Evolutionary conservation across 2,329 filamentous ascomycete genomes (phyloP).

Genomic region (Aspergillus pseudoviridinutans): DNA sequence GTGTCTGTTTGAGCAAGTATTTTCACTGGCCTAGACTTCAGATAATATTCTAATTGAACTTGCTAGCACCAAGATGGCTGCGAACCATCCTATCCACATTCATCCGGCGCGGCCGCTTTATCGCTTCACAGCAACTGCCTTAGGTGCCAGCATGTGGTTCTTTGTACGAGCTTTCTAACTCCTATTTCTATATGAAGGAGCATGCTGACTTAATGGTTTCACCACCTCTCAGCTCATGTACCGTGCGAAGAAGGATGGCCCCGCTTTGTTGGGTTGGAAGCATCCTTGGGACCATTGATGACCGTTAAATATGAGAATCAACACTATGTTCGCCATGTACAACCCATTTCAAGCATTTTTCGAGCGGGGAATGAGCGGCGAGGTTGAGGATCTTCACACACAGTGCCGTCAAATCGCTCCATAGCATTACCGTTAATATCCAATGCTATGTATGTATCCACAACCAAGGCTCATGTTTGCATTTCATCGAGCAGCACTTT

Average conservation of each 20-base stretch:
- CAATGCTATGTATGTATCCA: background rate
- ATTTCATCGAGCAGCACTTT: slow-evolving; percentile 73
- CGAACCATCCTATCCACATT: slow-evolving; percentile 46
- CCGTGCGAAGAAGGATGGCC: slow-evolving; percentile 92
- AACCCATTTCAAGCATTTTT: background rate
- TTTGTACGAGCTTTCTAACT: slow-evolving; percentile 59
- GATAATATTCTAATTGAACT: background rate
- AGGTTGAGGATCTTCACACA: background rate
- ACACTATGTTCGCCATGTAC: background rate
- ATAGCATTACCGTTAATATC: background rate
- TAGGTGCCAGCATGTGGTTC: slow-evolving; percentile 99
- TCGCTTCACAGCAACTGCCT: slow-evolving; percentile 76
- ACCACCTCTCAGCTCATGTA: slow-evolving; percentile 73
- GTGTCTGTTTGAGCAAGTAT: background rate
- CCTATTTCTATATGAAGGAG: background rate
- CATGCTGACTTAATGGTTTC: slow-evolving; percentile 15
- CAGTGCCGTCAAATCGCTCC: background rate
- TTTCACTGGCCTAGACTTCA: background rate
- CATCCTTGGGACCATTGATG: slow-evolving; percentile 91
- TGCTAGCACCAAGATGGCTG: slow-evolving; percentile 28
- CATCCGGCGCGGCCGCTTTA: slow-evolving; percentile 67
- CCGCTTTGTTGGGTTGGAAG: slow-evolving; percentile 85
- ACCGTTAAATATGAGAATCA: background rate
- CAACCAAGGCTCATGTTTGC: slow-evolving; percentile 26
- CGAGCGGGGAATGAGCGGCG: background rate